Base-by-base conservation (phyloP, 371 early-diverging fungal genomes). In the Lichtheimia ramosa region DNA sequence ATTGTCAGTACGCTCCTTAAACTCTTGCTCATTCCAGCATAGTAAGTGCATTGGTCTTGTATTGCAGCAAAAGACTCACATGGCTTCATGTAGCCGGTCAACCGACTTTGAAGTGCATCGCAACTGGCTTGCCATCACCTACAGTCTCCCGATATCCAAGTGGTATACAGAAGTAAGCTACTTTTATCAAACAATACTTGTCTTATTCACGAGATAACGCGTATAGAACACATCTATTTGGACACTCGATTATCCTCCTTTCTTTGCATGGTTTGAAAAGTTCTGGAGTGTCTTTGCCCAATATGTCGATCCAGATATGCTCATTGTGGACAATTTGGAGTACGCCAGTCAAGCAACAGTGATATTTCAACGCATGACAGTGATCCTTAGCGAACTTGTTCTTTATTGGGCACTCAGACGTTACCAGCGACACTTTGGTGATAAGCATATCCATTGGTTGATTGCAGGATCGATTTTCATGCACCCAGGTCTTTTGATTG, bases 51-150 rank as follows among this genome's bases (percentile, higher is more conserved):
- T 51, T n/a, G n/a, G n/a, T n/a, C n/a, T n/a, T n/a, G n/a, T n/a
- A n/a, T n/a, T n/a, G n/a, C n/a, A n/a, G n/a, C n/a, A n/a, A n/a
- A n/a, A n/a, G 1, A 23, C 39, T 24, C 40, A 40, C 13, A 18
- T 16, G 14, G 20, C 7, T 40, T 20, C 0, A 59, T n/a, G 48
- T 61, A 91, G 92, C 72, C 85, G 84, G 60, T 97, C 97, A 34
- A 98, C 98, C 14, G 98, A 98, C 80, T 98, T 98, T 83, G 98
- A 98, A 72, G 98, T 98, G 4, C 98, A 98, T 77, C 85, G 98
- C 56, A 96, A 98, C 75, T 98, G 98, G 98, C 83, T 98, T 23
- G 97, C 97, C 39, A 92, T 98, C 58, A 98, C 98, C 5, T 77
- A 88, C 62, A 84, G 85, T 51, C 75, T 95, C 20, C 94, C 97